These are phyloP conservation scores for Tulasnella sp. DNA, from an alignment of 768 basidiomycete genomes.

Conservation along the genomic window DNA sequence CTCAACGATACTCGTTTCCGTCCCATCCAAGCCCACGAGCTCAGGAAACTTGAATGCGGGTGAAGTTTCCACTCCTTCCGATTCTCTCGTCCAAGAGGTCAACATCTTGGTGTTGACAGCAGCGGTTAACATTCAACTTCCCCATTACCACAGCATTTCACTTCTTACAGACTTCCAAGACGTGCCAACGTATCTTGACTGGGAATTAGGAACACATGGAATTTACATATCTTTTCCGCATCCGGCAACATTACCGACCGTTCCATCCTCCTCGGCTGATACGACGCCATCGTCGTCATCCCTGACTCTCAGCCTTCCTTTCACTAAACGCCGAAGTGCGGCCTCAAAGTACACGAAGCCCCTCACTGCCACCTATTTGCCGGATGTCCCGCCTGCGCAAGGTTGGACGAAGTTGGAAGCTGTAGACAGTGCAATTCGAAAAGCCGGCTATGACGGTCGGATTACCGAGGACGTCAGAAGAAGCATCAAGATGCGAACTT, in stretches of 20 bases:
- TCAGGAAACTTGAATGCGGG: conserved; percentile 82
- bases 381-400: conserved; percentile 87
- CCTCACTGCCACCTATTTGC: conserved; percentile 86
- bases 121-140: background rate
- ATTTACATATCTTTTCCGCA: conserved; percentile 85
- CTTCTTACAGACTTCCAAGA: conserved; percentile 91
- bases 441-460: conserved; percentile 81
- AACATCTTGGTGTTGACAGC: conserved; percentile 14
- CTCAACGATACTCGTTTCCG: conserved; percentile 84
- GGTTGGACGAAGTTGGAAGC: conserved; percentile 92
- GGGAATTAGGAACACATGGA: conserved; percentile 89
- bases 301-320: conserved; percentile 45
- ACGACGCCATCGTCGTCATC: conserved; percentile 66
- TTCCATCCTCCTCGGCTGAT: conserved; percentile 41
- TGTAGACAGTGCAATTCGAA: conserved; percentile 84
- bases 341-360: conserved; percentile 42
- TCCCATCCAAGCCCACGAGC: conserved; percentile 67
- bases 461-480: conserved; percentile 80
- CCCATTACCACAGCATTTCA: conserved; percentile 58
- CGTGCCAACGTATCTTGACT: conserved; percentile 80
- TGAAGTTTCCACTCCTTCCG: conserved; percentile 37
- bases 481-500: conserved; percentile 70
- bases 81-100: conserved; percentile 16
- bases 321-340: conserved; percentile 21
- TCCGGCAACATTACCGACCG: conserved; percentile 53